These are phyloP conservation scores for Coemansia guatemalensis DNA, from an alignment of 192 early-diverging fungal species.

Conservation along the genomic window DNA sequence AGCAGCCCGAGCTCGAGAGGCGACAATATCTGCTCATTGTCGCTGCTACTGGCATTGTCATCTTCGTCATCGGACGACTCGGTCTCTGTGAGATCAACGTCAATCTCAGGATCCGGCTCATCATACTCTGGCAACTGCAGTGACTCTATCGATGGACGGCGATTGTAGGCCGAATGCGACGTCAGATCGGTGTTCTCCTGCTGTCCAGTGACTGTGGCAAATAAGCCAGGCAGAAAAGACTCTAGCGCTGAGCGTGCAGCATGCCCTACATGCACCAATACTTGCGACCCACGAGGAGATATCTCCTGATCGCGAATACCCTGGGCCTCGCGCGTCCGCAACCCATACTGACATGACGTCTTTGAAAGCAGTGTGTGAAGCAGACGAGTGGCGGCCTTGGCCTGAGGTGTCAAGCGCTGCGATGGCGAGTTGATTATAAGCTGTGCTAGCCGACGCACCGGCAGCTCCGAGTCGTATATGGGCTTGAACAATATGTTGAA, in stretches of 20 bases:
- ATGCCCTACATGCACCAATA: slow-evolving; percentile 44
- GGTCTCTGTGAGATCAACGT: slow-evolving; percentile 35
- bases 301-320: slow-evolving; percentile 41
- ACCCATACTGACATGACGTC: slow-evolving; percentile 50
- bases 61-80: slow-evolving; percentile 20
- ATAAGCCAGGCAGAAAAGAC: slow-evolving; percentile 48
- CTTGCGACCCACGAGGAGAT: slow-evolving; percentile 49
- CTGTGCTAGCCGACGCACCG: slow-evolving; percentile 48
- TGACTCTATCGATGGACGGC: slow-evolving; percentile 39
- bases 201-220: slow-evolving; percentile 48
- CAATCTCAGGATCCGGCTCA: slow-evolving; percentile 37
- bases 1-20: background rate
- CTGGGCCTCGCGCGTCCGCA: slow-evolving; percentile 48
- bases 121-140: slow-evolving; percentile 49
- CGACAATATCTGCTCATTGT: background rate
- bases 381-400: slow-evolving; percentile 34
- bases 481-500: slow-evolving; percentile 53
- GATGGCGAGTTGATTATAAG: slow-evolving; percentile 49
- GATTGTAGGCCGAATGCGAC: slow-evolving; percentile 42
- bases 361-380: slow-evolving; percentile 43
- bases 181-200: slow-evolving; percentile 50
- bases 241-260: slow-evolving; percentile 42
- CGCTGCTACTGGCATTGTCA: slow-evolving; percentile 10
- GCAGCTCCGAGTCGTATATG: slow-evolving; percentile 44
- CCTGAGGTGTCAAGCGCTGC: slow-evolving; percentile 44